phyloP scores from a whole-genome alignment of 805 yeast species.

The Candida nonsorbophila region DNA sequence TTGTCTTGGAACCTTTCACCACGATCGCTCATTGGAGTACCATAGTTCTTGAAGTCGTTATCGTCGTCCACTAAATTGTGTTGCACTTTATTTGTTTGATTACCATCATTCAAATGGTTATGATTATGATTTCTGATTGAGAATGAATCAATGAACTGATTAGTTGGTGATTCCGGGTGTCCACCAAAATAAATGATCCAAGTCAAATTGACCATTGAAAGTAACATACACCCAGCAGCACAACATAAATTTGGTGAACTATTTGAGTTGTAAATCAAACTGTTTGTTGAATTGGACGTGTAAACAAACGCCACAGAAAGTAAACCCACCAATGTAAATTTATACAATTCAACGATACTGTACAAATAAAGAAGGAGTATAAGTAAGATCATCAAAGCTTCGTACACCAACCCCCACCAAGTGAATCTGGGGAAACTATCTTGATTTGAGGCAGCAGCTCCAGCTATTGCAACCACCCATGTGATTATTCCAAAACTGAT shows the following conservation, averaged over 20 bases:
- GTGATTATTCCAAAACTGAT: slow-evolving; percentile 67
- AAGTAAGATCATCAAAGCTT: slow-evolving; percentile 54
- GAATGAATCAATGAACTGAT: slow-evolving; percentile 79
- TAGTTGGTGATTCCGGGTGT: slow-evolving; percentile 82
- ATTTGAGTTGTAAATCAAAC: slow-evolving; percentile 59
- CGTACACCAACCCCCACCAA: slow-evolving; percentile 95
- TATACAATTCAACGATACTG: slow-evolving; percentile 66
- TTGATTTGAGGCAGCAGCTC: slow-evolving; percentile 50
- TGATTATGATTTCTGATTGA: slow-evolving; percentile 49
- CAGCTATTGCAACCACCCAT: slow-evolving; percentile 87
- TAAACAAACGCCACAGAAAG: slow-evolving; percentile 74
- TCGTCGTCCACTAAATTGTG: slow-evolving; percentile 1
- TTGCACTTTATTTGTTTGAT: not conserved
- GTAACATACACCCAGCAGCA: slow-evolving; percentile 84
- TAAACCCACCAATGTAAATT: slow-evolving; percentile 50
- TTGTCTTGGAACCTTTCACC: slow-evolving; percentile 18
- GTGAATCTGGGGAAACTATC: slow-evolving; percentile 68
- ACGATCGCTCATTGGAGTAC: slow-evolving; percentile 2
- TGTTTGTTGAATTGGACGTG: slow-evolving; percentile 78
- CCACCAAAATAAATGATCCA: slow-evolving; percentile 92
- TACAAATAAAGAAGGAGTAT: slow-evolving; percentile 49
- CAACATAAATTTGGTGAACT: slow-evolving; percentile 74
- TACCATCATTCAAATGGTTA: slow-evolving; percentile 25
- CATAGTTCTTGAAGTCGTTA: no score
- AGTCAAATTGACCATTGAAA: slow-evolving; percentile 73